Base-by-base conservation (phyloP, 1,139 yeast genomes). In the Yarrowia galli region DNA sequence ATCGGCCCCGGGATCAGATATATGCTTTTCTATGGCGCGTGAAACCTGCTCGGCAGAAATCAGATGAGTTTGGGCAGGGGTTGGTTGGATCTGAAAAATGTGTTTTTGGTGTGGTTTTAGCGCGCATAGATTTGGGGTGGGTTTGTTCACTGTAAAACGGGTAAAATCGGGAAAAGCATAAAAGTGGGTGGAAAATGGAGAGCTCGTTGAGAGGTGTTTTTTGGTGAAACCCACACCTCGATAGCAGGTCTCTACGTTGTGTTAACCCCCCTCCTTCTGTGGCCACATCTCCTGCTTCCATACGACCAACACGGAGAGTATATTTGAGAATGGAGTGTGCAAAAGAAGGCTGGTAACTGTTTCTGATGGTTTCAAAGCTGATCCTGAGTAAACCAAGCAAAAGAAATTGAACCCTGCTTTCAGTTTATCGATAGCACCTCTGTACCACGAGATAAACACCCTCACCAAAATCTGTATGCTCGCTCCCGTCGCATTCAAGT, bases 401-500 rank as follows among this genome's bases (percentile, higher is more conserved):
- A 9, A 10, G 3, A 15, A 36, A 36, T 2, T 7, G 7, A 13
- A 2, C n/a, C 40, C 16, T 3, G 9, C 7, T 36, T 6, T 36
- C 40, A 1, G n/a, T 15, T 15, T 36, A 6, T 6, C 18, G n/a
- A 13, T 16, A 36, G 7, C 18, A 40, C 43, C 12, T n/a, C 20
- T 38, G 9, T 3, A 16, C 2, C 20, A 9, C 42, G 42, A 38
- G 20, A 16, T 38, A 38, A 4, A 9, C 23, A 10, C 2, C 22
- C 22, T 10, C n/a, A n/a, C n/a, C n/a, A n/a, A n/a, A n/a, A n/a
- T n/a, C n/a, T n/a, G n/a, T n/a, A n/a, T n/a, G n/a, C n/a, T 54
- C 61, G 61, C 36, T 54, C 36, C 46, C 60, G 46, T 54, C 60
- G 60, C 9, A 18, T 69, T 45, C 16, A 28, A 16, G 16, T 22